Evolutionary conservation across 2,329 filamentous ascomycete species (phyloP).

Genomic region (Monilinia polystroma): DNA sequence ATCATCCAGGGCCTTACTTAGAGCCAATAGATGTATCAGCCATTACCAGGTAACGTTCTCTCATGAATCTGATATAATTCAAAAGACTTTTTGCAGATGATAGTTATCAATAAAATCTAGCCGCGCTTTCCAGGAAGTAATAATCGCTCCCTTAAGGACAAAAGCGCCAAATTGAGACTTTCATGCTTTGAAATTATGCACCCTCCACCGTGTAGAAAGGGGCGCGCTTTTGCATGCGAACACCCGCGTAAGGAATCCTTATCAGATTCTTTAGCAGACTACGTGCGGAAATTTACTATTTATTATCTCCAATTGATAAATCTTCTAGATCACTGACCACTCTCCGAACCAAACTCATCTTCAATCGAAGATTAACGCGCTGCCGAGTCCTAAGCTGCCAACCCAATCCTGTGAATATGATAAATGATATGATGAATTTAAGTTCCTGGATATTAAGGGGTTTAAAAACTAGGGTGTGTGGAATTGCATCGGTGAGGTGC

Average conservation of each 20-base stretch:
- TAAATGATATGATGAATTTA: background rate
- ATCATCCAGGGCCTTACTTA: background rate
- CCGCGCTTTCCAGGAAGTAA: slow-evolving; percentile 9
- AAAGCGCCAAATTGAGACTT: background rate
- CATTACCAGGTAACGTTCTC: background rate
- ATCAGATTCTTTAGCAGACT: background rate
- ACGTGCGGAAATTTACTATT: background rate
- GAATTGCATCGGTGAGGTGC: background rate
- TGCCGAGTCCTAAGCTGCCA: slow-evolving; percentile 12
- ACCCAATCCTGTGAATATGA: background rate
- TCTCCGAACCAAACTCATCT: slow-evolving; percentile 5
- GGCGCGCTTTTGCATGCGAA: slow-evolving; percentile 6
- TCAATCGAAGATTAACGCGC: background rate
- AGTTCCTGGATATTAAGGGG: background rate
- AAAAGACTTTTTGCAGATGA: background rate
- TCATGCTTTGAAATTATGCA: background rate
- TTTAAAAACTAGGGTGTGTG: background rate
- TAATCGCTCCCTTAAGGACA: background rate
- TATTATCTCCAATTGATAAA: background rate
- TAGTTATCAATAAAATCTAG: background rate
- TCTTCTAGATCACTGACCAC: background rate
- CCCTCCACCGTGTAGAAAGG: slow-evolving; percentile 10
- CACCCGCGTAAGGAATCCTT: slow-evolving; percentile 12
- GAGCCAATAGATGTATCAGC: background rate
- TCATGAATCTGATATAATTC: background rate